Conservation (phyloP, 768 basidiomycete genomes). For the Rhodotorula sphaerocarpa region DNA sequence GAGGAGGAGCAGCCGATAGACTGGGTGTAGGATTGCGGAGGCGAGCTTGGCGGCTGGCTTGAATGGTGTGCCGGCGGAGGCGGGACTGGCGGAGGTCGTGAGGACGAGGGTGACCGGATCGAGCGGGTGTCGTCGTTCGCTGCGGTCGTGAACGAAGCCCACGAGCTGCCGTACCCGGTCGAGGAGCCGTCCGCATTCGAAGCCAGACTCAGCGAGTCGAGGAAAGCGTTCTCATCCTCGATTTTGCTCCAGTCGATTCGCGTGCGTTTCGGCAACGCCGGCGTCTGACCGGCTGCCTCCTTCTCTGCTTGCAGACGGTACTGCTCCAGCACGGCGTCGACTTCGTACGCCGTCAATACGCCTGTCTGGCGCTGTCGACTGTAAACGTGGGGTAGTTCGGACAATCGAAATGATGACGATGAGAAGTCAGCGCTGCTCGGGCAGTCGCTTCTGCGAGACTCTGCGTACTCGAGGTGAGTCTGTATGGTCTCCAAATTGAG, state of each 20-base stretch:
- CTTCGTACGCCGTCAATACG: slow-evolving; percentile 28
- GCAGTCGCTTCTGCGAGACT: too few relatives aligned
- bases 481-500: slow-evolving; percentile 31
- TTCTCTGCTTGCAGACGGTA: slow-evolving; percentile 29
- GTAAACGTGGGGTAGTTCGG: too few relatives aligned
- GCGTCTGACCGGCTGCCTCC: background rate
- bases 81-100: background rate
- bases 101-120: background rate
- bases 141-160: background rate
- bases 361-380: slow-evolving; percentile 36
- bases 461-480: slow-evolving; percentile 30
- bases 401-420: too few relatives aligned
- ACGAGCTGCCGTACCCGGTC: background rate
- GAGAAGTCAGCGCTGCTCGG: background rate
- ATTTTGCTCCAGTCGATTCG: slow-evolving; percentile 22
- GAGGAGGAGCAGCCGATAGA: background rate
- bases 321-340: slow-evolving; percentile 32
- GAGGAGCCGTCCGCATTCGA: background rate
- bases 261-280: slow-evolving; percentile 3
- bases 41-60: background rate
- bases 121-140: background rate
- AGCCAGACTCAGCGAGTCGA: too few relatives aligned
- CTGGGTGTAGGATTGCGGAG: too few relatives aligned
- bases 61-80: background rate
- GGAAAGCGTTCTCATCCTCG: background rate